A percentile compares a stretch with the other conserved stretches of the same genome.
phyloP scores from a whole-genome alignment of 345 rosid genomes.

The Salix arbutifolia region DNA sequence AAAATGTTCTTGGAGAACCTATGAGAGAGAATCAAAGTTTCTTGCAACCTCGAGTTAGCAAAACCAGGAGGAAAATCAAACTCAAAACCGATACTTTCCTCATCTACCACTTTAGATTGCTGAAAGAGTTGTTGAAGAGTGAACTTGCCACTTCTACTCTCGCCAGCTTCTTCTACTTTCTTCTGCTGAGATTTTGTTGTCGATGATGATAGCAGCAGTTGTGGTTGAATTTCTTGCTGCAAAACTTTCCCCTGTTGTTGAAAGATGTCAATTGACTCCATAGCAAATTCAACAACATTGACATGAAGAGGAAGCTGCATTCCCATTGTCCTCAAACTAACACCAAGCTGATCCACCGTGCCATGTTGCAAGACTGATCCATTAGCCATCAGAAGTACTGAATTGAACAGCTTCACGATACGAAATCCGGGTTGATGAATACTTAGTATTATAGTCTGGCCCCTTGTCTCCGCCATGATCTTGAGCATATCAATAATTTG shows the following conservation, averaged over 20 bases:
- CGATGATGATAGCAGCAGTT: conserved; percentile 21
- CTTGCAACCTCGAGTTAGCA: conserved; percentile 63
- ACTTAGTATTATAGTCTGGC: conserved; percentile 63
- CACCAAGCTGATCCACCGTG: conserved; percentile 61
- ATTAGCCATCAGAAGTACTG: conserved; percentile 66
- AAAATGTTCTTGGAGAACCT: conserved; percentile 89
- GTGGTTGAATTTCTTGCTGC: conserved; percentile 20
- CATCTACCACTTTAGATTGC: conserved; percentile 67
- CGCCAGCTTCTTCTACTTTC: conserved; percentile 34
- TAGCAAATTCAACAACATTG: conserved; percentile 75
- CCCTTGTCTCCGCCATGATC: conserved; percentile 79
- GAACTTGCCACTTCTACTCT: conserved; percentile 47
- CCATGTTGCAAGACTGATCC: conserved; percentile 84
- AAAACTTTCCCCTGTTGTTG: conserved; percentile 21
- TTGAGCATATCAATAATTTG: conserved; percentile 86
- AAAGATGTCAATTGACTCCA: conserved; percentile 68
- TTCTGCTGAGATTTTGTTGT: conserved; percentile 14
- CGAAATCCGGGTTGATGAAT: conserved; percentile 96
- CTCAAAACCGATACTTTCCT: conserved; percentile 37
- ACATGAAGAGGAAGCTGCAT: conserved; percentile 64
- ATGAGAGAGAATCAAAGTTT: conserved; percentile 68
- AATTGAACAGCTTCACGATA: conserved; percentile 73
- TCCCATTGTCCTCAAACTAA: conserved; percentile 41
- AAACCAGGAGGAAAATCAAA: conserved; percentile 42
- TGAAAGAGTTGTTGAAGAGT: conserved; percentile 85